phyloP scores from a whole-genome alignment of 768 basidiomycete genomes.

The Nidularia sp. region DNA sequence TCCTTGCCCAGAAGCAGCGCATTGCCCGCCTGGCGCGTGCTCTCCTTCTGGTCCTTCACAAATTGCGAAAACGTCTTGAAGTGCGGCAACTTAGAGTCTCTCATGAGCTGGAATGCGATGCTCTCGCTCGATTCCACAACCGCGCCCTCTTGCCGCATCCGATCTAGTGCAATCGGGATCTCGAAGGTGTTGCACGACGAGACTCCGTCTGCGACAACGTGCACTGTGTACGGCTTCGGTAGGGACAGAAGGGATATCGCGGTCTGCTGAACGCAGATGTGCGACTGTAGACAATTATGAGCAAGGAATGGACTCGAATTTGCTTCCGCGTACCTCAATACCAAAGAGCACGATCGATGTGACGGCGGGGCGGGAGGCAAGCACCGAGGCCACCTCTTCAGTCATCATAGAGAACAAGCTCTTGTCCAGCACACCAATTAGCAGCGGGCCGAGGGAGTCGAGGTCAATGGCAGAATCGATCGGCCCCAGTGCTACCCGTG shows the following conservation, averaged over 20 bases:
- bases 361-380: constrained; percentile 43
- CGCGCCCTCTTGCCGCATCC: constrained; percentile 71
- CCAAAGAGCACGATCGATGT: constrained; percentile 75
- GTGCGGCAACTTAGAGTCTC: constrained; percentile 52
- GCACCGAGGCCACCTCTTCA: constrained; percentile 52
- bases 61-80: constrained; percentile 73
- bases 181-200: constrained; percentile 81
- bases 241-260: constrained; percentile 57
- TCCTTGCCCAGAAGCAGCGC: constrained; percentile 16
- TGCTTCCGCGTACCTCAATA: constrained; percentile 63
- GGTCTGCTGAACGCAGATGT: constrained; percentile 88
- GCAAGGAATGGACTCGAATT: background rate
- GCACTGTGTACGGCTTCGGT: constrained; percentile 37
- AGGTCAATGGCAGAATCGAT: constrained; percentile 62
- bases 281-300: constrained; percentile 46
- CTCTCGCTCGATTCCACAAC: constrained; percentile 80
- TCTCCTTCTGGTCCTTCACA: constrained; percentile 75
- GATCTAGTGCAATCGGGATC: constrained; percentile 67
- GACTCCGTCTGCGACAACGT: constrained; percentile 81
- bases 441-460: constrained; percentile 47
- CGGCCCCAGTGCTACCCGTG: constrained; percentile 54
- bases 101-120: constrained; percentile 70
- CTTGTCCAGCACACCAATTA: constrained; percentile 67
- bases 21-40: constrained; percentile 42
- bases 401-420: constrained; percentile 84